Conservation (phyloP, 2,329 filamentous ascomycete genomes). For the Scytalidium lignicola region DNA sequence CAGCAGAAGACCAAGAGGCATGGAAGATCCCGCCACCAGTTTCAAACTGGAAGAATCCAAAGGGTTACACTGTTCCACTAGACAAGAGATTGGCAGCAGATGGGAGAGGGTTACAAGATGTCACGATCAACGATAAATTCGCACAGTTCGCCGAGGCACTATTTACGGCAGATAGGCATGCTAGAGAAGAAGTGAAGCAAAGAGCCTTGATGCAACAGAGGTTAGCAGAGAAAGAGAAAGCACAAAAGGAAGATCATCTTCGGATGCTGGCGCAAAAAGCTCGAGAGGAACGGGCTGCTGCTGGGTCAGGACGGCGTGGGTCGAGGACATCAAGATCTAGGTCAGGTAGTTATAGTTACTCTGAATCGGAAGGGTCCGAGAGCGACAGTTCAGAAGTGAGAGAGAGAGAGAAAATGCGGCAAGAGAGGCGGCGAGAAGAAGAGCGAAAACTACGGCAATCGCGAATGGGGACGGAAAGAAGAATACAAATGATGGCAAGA, state of each 20-base stretch:
- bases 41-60: conserved; percentile 99
- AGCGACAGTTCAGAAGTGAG: conserved; percentile 57
- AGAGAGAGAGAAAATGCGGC: conserved; percentile 71
- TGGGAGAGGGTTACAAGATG: conserved; percentile 84
- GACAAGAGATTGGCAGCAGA: conserved; percentile 95
- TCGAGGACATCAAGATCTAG: conserved; percentile 32
- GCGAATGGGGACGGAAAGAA: conserved; percentile 89
- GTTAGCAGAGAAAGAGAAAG: conserved; percentile 92
- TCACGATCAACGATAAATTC: conserved; percentile 98
- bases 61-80: conserved; percentile 92
- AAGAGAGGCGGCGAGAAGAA: conserved; percentile 74
- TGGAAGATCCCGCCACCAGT: conserved; percentile 91
- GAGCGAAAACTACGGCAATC: conserved; percentile 89
- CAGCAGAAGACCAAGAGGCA: conserved; percentile 92
- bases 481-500: conserved; percentile 86
- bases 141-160: conserved; percentile 92
- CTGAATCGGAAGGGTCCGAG: conserved; percentile 36
- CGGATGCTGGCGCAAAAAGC: conserved; percentile 86
- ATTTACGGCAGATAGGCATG: conserved; percentile 90
- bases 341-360: conserved; percentile 47
- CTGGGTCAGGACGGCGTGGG: conserved; percentile 40
- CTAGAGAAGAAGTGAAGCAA: conserved; percentile 90
- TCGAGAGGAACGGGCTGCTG: conserved; percentile 68
- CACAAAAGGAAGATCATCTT: conserved; percentile 87
- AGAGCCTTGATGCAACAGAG: conserved; percentile 92